phyloP scores from a whole-genome alignment of 164 flowering plant genomes.

The Warburgia ugandensis region DNA sequence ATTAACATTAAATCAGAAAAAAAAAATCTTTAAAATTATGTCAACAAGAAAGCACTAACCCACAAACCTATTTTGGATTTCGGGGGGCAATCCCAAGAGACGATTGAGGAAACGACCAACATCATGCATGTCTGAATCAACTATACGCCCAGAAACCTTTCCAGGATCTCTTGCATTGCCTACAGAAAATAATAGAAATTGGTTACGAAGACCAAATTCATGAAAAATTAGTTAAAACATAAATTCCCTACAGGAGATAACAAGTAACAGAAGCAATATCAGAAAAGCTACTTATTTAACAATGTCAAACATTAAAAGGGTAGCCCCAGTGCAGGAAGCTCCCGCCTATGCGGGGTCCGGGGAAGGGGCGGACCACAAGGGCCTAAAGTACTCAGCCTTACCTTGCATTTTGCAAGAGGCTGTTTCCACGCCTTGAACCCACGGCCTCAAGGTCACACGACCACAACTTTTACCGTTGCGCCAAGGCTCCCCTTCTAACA shows the following conservation, averaged over 20 bases:
- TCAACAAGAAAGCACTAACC: background rate
- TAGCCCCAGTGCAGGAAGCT: too few relatives aligned
- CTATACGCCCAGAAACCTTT: constrained; percentile 74
- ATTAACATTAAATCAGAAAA: background rate
- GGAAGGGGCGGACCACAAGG: too few relatives aligned
- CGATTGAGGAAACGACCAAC: constrained; percentile 97
- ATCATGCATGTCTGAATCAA: constrained; percentile 97
- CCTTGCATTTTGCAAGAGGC: too few relatives aligned
- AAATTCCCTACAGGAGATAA: too few relatives aligned
- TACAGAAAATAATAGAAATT: constrained; percentile 14
- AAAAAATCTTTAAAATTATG: background rate
- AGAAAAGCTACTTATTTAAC: background rate
- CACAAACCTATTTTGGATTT: constrained; percentile 81
- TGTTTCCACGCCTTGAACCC: too few relatives aligned
- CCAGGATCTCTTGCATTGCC: constrained; percentile 74
- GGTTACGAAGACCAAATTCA: constrained; percentile 1
- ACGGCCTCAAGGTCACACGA: too few relatives aligned
- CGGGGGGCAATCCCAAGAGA: constrained; percentile 88
- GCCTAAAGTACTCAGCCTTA: too few relatives aligned
- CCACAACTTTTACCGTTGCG: too few relatives aligned
- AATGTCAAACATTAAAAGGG: too few relatives aligned
- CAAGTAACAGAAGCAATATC: background rate
- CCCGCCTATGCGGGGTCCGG: too few relatives aligned
- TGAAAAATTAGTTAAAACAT: background rate
- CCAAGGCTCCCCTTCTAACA: too few relatives aligned